Conservation (phyloP, 345 rosid species). For the Arabis alpina region DNA sequence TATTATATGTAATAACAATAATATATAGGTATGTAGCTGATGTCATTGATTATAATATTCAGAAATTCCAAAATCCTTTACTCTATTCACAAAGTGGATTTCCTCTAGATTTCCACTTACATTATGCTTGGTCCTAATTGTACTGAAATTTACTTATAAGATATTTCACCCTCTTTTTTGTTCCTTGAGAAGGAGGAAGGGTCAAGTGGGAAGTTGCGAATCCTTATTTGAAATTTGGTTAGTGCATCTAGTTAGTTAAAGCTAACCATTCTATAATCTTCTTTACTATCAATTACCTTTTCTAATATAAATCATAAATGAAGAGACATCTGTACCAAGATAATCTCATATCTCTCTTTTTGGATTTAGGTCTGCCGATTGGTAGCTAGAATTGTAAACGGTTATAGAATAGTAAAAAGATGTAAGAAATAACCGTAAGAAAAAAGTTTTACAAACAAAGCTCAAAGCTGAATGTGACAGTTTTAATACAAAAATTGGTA, state of each 20-base stretch:
- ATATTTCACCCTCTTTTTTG: slow-evolving; percentile 36
- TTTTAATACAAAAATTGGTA: too few relatives aligned
- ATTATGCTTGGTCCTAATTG: slow-evolving; percentile 35
- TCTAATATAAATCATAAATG: slow-evolving; percentile 1
- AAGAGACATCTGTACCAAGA: background rate
- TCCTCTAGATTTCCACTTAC: slow-evolving; percentile 75
- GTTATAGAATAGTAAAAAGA: too few relatives aligned
- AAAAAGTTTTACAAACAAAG: too few relatives aligned
- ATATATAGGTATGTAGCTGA: slow-evolving; percentile 28
- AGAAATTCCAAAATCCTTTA: slow-evolving; percentile 27
- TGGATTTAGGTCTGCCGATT: too few relatives aligned
- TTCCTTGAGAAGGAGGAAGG: slow-evolving; percentile 65
- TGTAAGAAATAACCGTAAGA: too few relatives aligned
- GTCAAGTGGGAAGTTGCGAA: slow-evolving; percentile 54
- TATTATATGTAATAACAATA: background rate
- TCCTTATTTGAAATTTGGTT: slow-evolving; percentile 41
- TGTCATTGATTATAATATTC: slow-evolving; percentile 6
- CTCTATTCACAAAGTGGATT: slow-evolving; percentile 56
- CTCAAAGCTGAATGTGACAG: too few relatives aligned
- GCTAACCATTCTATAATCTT: slow-evolving; percentile 38
- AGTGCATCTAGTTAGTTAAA: slow-evolving; percentile 73
- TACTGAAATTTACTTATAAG: slow-evolving; percentile 30
- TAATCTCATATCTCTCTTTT: background rate
- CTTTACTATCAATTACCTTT: background rate
- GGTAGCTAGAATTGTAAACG: too few relatives aligned